Evolutionary conservation across 257 asterid genomes (phyloP).

Genomic region (Fraxinus anomala): DNA sequence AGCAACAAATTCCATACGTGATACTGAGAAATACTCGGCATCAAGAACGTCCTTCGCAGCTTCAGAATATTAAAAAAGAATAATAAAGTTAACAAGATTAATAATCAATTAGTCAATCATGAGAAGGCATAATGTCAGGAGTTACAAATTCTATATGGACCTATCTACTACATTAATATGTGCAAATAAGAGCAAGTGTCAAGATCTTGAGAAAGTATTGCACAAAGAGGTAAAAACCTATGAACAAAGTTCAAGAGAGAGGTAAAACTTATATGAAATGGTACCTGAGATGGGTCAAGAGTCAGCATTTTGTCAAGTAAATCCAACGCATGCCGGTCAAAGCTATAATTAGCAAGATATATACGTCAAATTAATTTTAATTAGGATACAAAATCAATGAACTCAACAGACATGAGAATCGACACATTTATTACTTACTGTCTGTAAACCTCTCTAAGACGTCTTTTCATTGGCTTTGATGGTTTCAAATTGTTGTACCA

Average conservation of each 20-base stretch:
- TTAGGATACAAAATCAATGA: slow-evolving; percentile 4
- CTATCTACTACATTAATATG: slow-evolving; percentile 5
- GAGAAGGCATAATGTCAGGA: background rate
- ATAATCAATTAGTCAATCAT: background rate
- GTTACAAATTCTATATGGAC: background rate
- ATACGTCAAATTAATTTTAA: slow-evolving; percentile 20
- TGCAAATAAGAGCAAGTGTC: slow-evolving; percentile 14
- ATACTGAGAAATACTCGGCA: background rate
- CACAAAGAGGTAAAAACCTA: background rate
- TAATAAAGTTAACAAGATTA: too few relatives aligned
- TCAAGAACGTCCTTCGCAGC: background rate
- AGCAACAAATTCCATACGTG: background rate
- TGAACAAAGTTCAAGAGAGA: slow-evolving; percentile 1
- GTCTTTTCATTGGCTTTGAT: slow-evolving; percentile 65
- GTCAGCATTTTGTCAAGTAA: slow-evolving; percentile 81
- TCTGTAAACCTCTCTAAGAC: slow-evolving; percentile 75
- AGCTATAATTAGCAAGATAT: slow-evolving; percentile 45
- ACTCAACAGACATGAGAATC: slow-evolving; percentile 7
- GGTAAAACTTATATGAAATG: background rate
- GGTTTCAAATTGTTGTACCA: slow-evolving; percentile 87
- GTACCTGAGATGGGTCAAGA: slow-evolving; percentile 93
- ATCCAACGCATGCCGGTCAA: slow-evolving; percentile 93
- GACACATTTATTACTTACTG: slow-evolving; percentile 52
- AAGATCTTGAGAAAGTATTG: background rate
- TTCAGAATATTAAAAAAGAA: too few relatives aligned